A percentile compares a stretch with the other conserved stretches of the same genome.
Conservation (phyloP, 2,329 filamentous ascomycete genomes). For the Ophidiomyces ophidiicola region DNA sequence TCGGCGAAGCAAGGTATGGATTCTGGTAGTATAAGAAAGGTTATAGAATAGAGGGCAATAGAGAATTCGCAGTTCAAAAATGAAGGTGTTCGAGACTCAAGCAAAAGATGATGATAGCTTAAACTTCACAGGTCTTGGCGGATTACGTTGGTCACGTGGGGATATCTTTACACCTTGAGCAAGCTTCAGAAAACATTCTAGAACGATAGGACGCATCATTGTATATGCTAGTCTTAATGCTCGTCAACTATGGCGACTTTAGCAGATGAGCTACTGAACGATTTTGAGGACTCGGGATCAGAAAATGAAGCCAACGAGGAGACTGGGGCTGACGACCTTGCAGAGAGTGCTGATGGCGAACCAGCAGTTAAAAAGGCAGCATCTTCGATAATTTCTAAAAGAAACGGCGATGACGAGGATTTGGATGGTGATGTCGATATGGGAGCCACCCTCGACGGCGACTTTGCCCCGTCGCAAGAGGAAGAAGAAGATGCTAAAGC, state of each 20-base stretch:
- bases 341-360: constrained; percentile 15
- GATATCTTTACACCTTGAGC: too few species aligned
- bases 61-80: too few species aligned
- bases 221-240: too few species aligned
- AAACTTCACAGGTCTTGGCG: not conserved
- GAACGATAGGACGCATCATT: too few species aligned
- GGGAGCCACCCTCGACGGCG: constrained; percentile 13
- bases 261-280: constrained; percentile 82
- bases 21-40: too few species aligned
- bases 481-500: constrained; percentile 60
- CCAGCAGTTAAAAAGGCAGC: constrained; percentile 21
- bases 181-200: too few species aligned
- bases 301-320: constrained; percentile 53
- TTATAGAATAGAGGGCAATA: too few species aligned
- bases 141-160: not conserved
- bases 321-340: constrained; percentile 35
- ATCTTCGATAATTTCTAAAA: constrained; percentile 16
- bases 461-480: constrained; percentile 30
- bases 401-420: constrained; percentile 19
- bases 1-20: constrained; percentile 23
- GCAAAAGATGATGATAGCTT: too few species aligned
- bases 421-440: not conserved
- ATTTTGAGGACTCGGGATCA: constrained; percentile 76
- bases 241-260: constrained; percentile 79
- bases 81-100: too few species aligned